Evolutionary conservation across 2,329 filamentous ascomycete species (phyloP), one percentile per base, ranked within the genome.

Genomic region (Paraphaeosphaeria minitans): DNA sequence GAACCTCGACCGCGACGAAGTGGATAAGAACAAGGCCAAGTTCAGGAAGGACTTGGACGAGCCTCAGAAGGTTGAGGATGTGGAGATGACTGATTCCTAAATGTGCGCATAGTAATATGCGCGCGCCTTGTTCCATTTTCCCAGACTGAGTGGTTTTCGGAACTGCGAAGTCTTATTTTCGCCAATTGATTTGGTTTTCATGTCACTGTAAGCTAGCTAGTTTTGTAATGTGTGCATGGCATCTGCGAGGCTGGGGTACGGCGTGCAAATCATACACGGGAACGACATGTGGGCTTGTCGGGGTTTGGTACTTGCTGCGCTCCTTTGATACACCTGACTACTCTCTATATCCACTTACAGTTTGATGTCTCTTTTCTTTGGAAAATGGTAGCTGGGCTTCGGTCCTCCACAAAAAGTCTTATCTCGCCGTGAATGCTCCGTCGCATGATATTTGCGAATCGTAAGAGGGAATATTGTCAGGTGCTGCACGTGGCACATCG

Each of bases 1-100:
- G 64, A 79, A 78, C 39, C 57, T 80, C 48, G 77, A 73, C 56
- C 77, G 77, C 51, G 79, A 82, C 39, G 80, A 81, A 35, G 79
- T 82, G 9, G 81, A 82, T 62, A 73, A 71, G 24, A 73, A 70
- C 60, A 82, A 82, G 60, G 59, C 64, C 8, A 65, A 66, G 10
- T 77, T 74, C 53, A 73, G 71, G 58, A 68, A 73, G 52, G 63
- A 68, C 39, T 59, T 74, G 12, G 73, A 75, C 19, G 66, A 71
- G 55, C 61, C 61, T 6, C 61, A 60, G 53, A 64, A 63, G 39
- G 63, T 65, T 14, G 69, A 61, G 13, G 73, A 77, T 57, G 72
- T 74, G 27, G 74, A 75, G 37, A 76, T 77, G 73, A 66, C 65
- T 1, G 70, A 70, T 24, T 22, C 50, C n/a, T 57, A 55, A 46